Evolutionary conservation across 2,329 filamentous ascomycete species (phyloP).

Genomic region (Ophiocordyceps camponoti-rufipedis): DNA sequence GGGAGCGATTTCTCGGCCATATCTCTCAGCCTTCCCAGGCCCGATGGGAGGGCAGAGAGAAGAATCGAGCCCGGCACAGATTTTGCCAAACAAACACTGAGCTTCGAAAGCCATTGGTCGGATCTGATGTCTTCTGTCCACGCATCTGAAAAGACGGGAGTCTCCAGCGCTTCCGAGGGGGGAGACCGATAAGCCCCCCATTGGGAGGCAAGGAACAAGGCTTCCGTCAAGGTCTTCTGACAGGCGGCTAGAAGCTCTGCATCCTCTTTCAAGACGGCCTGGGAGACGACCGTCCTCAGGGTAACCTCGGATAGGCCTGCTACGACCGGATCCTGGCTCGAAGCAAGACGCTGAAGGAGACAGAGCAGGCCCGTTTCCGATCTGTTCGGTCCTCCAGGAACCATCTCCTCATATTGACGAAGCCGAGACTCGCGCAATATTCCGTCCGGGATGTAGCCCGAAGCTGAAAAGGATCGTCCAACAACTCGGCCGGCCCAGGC

Average conservation of each 20-base stretch:
- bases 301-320: constrained; percentile 44
- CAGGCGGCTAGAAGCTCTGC: constrained; percentile 30
- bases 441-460: constrained; percentile 45
- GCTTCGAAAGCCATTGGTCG: constrained; percentile 38
- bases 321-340: constrained; percentile 33
- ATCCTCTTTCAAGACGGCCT: constrained; percentile 27
- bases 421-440: constrained; percentile 42
- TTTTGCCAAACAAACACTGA: constrained; percentile 43
- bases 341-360: constrained; percentile 42
- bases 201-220: constrained; percentile 33
- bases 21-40: constrained; percentile 45
- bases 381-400: constrained; percentile 25
- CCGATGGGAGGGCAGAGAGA: constrained; percentile 46
- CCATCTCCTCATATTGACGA: constrained; percentile 27
- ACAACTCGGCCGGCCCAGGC: constrained; percentile 75
- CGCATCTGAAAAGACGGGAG: constrained; percentile 3
- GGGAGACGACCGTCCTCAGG: constrained; percentile 36
- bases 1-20: constrained; percentile 64
- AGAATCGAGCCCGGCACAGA: constrained; percentile 46
- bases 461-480: constrained; percentile 66
- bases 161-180: constrained; percentile 26
- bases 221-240: constrained; percentile 30
- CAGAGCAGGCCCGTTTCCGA: constrained; percentile 47
- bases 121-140: constrained; percentile 23
- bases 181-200: constrained; percentile 39